These are phyloP conservation scores for Colletotrichum tanaceti DNA, from an alignment of 2,329 filamentous ascomycete genomes.

Conservation along the genomic window DNA sequence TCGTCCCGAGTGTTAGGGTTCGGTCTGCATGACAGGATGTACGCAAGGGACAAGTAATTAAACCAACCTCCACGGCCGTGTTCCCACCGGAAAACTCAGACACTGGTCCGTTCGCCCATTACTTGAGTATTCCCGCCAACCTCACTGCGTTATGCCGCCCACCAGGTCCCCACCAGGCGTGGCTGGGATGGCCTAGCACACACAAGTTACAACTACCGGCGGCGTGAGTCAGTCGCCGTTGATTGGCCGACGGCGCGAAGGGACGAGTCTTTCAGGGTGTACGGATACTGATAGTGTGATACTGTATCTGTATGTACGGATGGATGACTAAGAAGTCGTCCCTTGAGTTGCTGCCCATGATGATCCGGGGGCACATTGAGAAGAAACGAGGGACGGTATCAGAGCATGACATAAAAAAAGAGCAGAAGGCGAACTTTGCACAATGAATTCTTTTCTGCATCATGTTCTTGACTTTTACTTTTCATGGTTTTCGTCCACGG, in stretches of 20 bases:
- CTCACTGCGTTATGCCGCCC: background rate
- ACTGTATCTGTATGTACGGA: too few relatives aligned
- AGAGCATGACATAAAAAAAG: too few relatives aligned
- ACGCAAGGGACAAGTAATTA: background rate
- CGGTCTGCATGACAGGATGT: constrained; percentile 9
- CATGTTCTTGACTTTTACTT: too few relatives aligned
- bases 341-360: too few relatives aligned
- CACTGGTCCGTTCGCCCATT: constrained; percentile 11
- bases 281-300: too few relatives aligned
- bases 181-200: background rate
- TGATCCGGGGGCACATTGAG: too few relatives aligned
- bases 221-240: background rate
- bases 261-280: background rate
- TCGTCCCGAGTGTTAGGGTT: constrained; percentile 13
- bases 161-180: background rate
- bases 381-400: too few relatives aligned
- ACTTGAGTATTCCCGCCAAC: background rate
- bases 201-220: background rate
- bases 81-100: constrained; percentile 18
- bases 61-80: constrained; percentile 6
- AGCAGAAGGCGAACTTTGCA: too few relatives aligned
- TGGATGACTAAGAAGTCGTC: too few relatives aligned
- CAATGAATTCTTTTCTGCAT: too few relatives aligned
- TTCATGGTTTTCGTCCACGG: too few relatives aligned
- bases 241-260: background rate